Evolutionary conservation across 106 monocot genomes (phyloP).

Genomic region (Iris macrosiphon): DNA sequence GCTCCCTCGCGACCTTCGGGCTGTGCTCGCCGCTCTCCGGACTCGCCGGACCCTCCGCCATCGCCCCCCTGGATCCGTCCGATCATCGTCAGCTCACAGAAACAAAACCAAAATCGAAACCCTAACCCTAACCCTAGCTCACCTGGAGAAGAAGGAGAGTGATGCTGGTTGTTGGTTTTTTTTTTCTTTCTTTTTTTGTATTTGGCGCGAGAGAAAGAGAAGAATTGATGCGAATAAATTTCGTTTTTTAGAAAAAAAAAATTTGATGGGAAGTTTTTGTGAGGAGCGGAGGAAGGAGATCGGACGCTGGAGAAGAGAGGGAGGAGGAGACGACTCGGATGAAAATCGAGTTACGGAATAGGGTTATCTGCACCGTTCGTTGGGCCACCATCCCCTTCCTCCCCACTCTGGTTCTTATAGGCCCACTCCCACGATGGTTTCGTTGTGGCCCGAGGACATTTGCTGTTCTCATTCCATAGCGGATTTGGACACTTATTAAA

Average conservation of each 20-base stretch:
- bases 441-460: too few species aligned
- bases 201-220: neutral
- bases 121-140: too few species aligned
- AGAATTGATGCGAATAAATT: neutral
- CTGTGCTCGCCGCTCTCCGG: conserved; percentile 23
- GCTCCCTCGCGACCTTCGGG: conserved; percentile 31
- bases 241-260: neutral
- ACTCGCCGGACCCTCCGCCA: conserved; percentile 32
- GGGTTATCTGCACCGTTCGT: conserved; percentile 22
- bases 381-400: neutral
- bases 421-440: too few species aligned
- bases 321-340: conserved; percentile 42
- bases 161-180: too few species aligned
- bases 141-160: too few species aligned
- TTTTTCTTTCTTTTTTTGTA: too few species aligned
- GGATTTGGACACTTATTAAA: too few species aligned
- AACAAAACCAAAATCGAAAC: neutral
- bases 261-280: neutral
- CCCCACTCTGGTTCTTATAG: too few species aligned
- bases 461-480: too few species aligned
- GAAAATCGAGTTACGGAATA: conserved; percentile 4
- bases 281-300: conserved; percentile 23
- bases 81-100: neutral
- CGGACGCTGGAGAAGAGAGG: conserved; percentile 50
- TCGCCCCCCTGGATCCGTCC: conserved; percentile 19